phyloP scores from a whole-genome alignment of 2,329 filamentous ascomycete species.

The Alternaria gaisen region DNA sequence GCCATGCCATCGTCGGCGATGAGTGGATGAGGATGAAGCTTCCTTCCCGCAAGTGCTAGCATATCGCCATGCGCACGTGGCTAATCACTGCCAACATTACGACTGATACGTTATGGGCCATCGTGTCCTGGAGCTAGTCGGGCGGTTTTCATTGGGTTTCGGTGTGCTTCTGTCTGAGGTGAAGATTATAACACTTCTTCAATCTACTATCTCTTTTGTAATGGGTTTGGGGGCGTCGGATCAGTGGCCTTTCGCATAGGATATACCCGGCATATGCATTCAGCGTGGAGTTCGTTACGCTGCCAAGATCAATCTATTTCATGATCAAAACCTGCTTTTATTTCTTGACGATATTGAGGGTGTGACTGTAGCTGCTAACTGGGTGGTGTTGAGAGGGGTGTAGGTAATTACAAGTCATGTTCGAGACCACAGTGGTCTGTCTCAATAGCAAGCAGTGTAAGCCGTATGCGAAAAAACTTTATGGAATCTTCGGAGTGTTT shows the following conservation, averaged over 20 bases:
- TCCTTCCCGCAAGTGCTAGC: slow-evolving; percentile 17
- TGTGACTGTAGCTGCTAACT: background rate
- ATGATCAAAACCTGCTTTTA: background rate
- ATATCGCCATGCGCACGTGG: background rate
- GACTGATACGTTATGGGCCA: background rate
- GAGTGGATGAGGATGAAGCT: slow-evolving; percentile 36
- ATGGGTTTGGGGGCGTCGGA: slow-evolving; percentile 8
- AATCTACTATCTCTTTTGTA: slow-evolving; percentile 19
- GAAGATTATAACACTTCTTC: slow-evolving; percentile 6
- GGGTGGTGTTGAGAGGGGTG: background rate
- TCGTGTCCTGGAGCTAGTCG: background rate
- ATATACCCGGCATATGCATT: slow-evolving; percentile 21
- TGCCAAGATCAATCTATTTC: slow-evolving; percentile 1
- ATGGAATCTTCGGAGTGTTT: rapidly evolving
- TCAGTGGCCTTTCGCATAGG: slow-evolving; percentile 13
- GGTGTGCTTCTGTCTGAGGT: background rate
- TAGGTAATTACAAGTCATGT: background rate
- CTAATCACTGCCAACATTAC: background rate
- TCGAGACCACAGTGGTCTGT: background rate
- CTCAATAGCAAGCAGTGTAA: background rate
- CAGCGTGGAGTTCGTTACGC: slow-evolving; percentile 14
- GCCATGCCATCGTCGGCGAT: slow-evolving; percentile 31
- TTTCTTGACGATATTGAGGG: background rate
- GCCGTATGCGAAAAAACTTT: background rate
- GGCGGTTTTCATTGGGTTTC: slow-evolving; percentile 8